phyloP scores from a whole-genome alignment of 2,329 filamentous ascomycete species.

The Cladosporium sp. region DNA sequence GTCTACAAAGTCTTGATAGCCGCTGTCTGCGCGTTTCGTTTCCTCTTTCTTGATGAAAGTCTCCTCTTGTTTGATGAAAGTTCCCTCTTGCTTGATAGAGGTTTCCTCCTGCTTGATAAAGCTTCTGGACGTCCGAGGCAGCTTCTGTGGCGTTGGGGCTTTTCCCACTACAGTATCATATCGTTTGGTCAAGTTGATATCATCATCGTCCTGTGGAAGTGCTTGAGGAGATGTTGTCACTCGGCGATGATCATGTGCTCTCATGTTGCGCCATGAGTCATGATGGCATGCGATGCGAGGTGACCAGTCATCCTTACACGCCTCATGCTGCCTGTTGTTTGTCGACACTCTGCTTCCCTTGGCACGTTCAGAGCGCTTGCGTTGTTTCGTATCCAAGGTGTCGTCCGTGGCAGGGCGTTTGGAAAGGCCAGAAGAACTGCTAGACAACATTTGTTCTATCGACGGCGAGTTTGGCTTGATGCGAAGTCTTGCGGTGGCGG shows the following conservation, averaged over 20 bases:
- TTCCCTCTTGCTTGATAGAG: not conserved
- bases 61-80: not conserved
- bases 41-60: not conserved
- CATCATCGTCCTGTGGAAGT: not conserved
- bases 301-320: not conserved
- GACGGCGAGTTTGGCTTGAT: constrained; percentile 5
- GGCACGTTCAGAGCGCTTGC: not conserved
- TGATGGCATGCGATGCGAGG: not conserved
- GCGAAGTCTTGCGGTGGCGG: not conserved
- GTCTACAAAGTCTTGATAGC: not conserved
- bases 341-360: not conserved
- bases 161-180: not conserved
- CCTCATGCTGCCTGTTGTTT: not conserved
- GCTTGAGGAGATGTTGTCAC: not conserved
- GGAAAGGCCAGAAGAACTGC: not conserved
- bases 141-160: not conserved
- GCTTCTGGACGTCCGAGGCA: not conserved
- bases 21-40: not conserved
- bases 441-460: not conserved
- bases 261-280: not conserved
- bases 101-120: not conserved
- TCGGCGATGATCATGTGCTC: not conserved
- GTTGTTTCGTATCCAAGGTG: not conserved
- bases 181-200: not conserved
- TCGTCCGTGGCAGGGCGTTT: constrained; percentile 8